Percentiles rank a stretch among this genome's conserved stretches.
Evolutionary conservation across 202 grass and related monocot species (phyloP).

Genomic region (Eragrostis tef): DNA sequence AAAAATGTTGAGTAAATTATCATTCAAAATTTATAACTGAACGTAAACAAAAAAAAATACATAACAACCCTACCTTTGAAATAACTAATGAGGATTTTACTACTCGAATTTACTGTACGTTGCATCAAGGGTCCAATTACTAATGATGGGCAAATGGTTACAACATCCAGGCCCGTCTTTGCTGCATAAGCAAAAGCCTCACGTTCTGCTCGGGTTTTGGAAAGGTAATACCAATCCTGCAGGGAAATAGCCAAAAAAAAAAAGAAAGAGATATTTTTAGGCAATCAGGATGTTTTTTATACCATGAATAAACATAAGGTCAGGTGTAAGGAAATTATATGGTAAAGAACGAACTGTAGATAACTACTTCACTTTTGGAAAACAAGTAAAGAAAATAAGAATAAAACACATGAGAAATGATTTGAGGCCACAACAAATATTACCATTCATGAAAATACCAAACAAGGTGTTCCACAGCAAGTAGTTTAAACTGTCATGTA

Average conservation of each 20-base stretch:
- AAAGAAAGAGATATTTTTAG: neutral
- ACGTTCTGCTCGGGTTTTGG: conserved; percentile 77
- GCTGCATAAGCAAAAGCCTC: conserved; percentile 69
- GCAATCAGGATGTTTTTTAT: no score
- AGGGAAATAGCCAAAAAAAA: neutral
- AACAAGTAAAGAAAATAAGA: neutral
- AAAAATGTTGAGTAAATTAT: neutral
- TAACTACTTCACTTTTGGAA: neutral
- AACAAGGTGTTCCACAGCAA: neutral
- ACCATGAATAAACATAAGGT: no score
- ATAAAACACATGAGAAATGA: no score
- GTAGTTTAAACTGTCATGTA: neutral
- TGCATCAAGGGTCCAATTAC: conserved; percentile 75
- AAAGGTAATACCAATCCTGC: conserved; percentile 85
- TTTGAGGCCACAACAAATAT: no score
- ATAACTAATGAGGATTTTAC: conserved; percentile 57
- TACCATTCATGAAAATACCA: neutral
- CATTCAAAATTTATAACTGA: conserved; percentile 1
- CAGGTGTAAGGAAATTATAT: neutral
- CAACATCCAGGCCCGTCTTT: conserved; percentile 59
- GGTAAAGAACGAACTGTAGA: neutral
- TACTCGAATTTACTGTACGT: conserved; percentile 63
- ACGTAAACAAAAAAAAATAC: conserved; percentile 17
- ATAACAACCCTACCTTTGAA: conserved; percentile 56
- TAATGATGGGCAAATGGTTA: conserved; percentile 61